phyloP scores from a whole-genome alignment of 2,329 filamentous ascomycete species.

The Onygenales sp. region DNA sequence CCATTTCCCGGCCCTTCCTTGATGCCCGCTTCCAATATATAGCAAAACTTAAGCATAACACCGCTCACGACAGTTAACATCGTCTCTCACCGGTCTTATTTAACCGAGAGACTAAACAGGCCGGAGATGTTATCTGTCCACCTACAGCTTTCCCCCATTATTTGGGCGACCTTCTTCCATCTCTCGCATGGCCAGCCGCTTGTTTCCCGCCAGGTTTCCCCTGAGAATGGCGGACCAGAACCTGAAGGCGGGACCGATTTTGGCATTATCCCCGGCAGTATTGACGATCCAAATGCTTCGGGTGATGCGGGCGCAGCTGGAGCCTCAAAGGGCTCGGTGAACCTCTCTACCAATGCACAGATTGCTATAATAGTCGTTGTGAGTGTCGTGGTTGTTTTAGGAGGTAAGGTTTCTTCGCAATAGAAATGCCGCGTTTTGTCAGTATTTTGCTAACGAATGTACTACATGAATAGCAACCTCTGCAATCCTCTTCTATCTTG shows the following conservation, averaged over 20 bases:
- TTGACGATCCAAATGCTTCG: constrained; percentile 24
- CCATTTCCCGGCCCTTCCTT: no score
- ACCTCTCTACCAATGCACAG: constrained; percentile 58
- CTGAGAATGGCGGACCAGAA: neutral
- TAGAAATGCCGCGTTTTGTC: neutral
- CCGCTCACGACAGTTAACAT: neutral
- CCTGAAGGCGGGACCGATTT: neutral
- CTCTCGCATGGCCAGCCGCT: neutral
- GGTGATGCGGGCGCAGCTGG: constrained; percentile 59
- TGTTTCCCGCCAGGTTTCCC: neutral
- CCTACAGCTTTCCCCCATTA: neutral
- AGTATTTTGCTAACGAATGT: neutral
- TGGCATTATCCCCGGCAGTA: constrained; percentile 5
- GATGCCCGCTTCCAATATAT: no score
- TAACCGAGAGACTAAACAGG: neutral
- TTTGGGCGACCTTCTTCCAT: neutral
- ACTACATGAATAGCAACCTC: constrained; percentile 44
- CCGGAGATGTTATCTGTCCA: neutral
- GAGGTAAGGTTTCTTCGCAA: constrained; percentile 45
- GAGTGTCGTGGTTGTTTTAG: constrained; percentile 55
- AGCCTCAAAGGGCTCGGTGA: constrained; percentile 48
- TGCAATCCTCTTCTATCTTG: constrained; percentile 63
- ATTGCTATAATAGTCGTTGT: constrained; percentile 68
- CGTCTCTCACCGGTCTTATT: neutral
- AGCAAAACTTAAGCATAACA: no score